These are phyloP conservation scores for Skeletonema menzelii DNA, from an alignment of 108 stramenopile species.

Conservation along the genomic window DNA sequence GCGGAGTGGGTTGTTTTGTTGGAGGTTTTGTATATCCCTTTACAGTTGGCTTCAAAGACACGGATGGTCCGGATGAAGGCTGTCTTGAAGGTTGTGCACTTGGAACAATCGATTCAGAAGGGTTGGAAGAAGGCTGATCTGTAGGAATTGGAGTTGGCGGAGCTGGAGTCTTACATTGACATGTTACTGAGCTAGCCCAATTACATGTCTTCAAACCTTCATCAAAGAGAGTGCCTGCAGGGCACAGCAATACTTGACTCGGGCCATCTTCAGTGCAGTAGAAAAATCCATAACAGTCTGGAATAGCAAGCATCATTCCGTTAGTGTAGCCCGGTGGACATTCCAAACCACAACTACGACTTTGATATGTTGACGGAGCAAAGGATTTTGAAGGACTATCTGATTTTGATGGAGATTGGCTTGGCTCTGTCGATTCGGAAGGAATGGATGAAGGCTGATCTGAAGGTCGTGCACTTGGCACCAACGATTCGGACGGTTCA, in stretches of 20 bases:
- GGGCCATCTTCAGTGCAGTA: conserved; percentile 7
- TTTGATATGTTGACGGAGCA: conserved; percentile 4
- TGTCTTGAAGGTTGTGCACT: neutral
- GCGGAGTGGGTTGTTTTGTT: neutral
- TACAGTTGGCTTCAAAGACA: neutral
- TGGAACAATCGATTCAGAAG: too few species aligned
- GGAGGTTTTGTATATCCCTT: neutral
- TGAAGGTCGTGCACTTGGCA: too few species aligned
- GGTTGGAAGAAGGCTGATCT: neutral
- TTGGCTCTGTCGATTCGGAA: neutral
- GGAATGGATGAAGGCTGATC: too few species aligned
- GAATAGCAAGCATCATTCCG: conserved; percentile 3
- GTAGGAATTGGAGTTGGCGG: neutral
- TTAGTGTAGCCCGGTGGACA: conserved; percentile 3
- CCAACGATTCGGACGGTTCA: too few species aligned
- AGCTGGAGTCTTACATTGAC: conserved; percentile 4
- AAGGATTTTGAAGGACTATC: conserved; percentile 3
- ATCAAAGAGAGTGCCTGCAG: conserved; percentile 9
- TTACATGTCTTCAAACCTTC: conserved; percentile 6
- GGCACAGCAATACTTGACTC: conserved; percentile 6
- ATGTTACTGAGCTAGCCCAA: conserved; percentile 6
- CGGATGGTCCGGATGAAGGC: neutral
- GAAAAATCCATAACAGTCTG: conserved; percentile 10
- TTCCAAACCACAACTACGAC: neutral
- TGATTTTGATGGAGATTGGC: conserved; percentile 9